A percentile compares a stretch with the other conserved stretches of the same genome.
Conservation (phyloP, 805 yeast genomes). For the fission yeast (Schizosaccharomyces pombe) region DNA sequence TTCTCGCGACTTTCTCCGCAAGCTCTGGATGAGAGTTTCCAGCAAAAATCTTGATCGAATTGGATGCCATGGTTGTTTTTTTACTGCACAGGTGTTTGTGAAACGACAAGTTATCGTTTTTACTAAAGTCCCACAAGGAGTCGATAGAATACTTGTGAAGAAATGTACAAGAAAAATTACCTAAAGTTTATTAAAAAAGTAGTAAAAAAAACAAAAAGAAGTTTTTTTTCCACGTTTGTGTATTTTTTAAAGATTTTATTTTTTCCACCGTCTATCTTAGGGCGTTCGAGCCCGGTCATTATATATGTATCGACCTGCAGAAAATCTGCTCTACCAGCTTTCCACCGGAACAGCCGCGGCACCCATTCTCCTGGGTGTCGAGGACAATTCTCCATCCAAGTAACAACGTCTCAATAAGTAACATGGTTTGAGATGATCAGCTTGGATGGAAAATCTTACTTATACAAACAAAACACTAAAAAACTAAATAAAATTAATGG, state of each 20-base stretch:
- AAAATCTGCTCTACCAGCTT: no score
- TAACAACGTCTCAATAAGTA: no score
- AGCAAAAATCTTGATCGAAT: constrained; percentile 33
- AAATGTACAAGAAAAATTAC: no score
- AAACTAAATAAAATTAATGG: no score
- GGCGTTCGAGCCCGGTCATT: no score
- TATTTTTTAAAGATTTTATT: neutral
- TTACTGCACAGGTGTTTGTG: neutral
- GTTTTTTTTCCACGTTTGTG: neutral
- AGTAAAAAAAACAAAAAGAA: neutral
- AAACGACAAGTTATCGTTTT: neutral
- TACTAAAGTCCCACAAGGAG: neutral
- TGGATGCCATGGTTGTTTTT: constrained; percentile 17
- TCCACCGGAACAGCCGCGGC: no score
- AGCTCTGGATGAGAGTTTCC: constrained; percentile 41
- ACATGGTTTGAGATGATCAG: no score
- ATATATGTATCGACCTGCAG: no score
- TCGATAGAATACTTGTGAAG: neutral
- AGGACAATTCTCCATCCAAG: no score
- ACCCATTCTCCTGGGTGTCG: no score
- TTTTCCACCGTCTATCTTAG: neutral
- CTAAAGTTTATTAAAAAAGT: neutral
- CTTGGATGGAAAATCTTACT: no score
- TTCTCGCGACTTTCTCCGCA: constrained; percentile 45
- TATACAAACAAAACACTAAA: no score